These are phyloP conservation scores for Amaranthus hypochondriacus DNA, from an alignment of 148 eudicot species.

Conservation along the genomic window DNA sequence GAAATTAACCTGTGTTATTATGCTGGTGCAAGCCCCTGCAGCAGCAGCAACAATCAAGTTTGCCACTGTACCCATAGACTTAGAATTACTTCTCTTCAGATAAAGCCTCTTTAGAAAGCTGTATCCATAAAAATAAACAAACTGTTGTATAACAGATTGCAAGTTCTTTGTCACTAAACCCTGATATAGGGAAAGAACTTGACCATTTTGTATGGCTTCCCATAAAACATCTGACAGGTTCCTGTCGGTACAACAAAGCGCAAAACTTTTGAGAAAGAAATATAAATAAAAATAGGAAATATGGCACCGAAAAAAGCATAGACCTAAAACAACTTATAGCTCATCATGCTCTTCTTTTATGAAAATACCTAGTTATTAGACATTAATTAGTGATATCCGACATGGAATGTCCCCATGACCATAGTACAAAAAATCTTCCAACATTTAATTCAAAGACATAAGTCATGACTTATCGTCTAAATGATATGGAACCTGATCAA, in stretches of 20 bases:
- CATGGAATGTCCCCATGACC: background rate
- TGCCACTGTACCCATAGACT: slow-evolving; percentile 79
- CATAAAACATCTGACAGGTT: slow-evolving; percentile 71
- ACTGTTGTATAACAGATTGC: slow-evolving; percentile 74
- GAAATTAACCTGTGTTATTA: slow-evolving; percentile 66
- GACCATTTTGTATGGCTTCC: slow-evolving; percentile 76
- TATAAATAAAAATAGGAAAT: too few species aligned
- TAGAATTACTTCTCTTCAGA: slow-evolving; percentile 57
- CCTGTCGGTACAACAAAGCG: slow-evolving; percentile 41
- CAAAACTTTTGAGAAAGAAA: background rate
- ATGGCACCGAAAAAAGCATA: background rate
- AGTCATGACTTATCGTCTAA: too few species aligned
- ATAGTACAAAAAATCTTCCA: background rate
- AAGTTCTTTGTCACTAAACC: slow-evolving; percentile 91
- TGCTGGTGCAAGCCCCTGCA: slow-evolving; percentile 81
- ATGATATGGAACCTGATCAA: too few species aligned
- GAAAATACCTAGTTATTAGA: background rate
- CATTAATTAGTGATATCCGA: background rate
- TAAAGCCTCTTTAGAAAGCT: slow-evolving; percentile 87
- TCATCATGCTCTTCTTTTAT: background rate
- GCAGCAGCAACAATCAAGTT: slow-evolving; percentile 83
- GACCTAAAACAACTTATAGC: background rate
- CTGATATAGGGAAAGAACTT: slow-evolving; percentile 77
- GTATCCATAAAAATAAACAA: slow-evolving; percentile 89
- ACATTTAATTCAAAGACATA: background rate